Evolutionary conservation across 371 early-diverging fungal genomes (phyloP).

Genomic region (Syncephalastrum contaminatum): DNA sequence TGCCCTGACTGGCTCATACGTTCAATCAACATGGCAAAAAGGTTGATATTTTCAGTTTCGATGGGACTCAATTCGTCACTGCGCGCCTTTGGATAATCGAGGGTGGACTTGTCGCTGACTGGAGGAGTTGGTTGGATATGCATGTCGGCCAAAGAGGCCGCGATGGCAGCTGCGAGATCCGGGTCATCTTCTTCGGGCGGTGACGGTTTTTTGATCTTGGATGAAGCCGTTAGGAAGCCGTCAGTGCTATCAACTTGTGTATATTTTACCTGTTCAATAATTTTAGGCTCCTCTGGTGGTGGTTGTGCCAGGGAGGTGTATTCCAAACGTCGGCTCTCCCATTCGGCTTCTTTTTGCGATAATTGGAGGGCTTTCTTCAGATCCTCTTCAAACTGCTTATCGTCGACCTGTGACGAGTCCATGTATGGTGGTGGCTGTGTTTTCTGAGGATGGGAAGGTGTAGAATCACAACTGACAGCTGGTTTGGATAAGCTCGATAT

Average conservation of each 20-base stretch:
- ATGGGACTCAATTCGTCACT: conserved; percentile 46
- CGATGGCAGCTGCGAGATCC: conserved; percentile 90
- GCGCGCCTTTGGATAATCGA: conserved; percentile 11
- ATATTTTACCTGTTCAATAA: too few relatives aligned
- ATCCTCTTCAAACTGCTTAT: conserved; percentile 77
- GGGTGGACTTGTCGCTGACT: conserved; percentile 2
- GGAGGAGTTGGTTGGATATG: conserved; percentile 17
- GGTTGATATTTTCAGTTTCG: conserved; percentile 71
- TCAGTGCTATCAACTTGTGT: too few relatives aligned
- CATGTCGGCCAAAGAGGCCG: conserved; percentile 81
- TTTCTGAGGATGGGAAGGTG: too few relatives aligned
- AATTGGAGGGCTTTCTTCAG: conserved; percentile 84
- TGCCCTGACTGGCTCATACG: conserved; percentile 52
- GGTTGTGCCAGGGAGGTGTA: too few relatives aligned
- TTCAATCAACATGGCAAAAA: conserved; percentile 69
- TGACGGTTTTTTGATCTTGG: too few relatives aligned
- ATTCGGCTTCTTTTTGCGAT: conserved; percentile 74
- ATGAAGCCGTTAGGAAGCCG: too few relatives aligned
- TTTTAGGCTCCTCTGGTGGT: too few relatives aligned
- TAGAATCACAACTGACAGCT: too few relatives aligned
- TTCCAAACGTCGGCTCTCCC: conserved; percentile 6
- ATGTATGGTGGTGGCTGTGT: too few relatives aligned
- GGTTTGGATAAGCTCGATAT: too few relatives aligned
- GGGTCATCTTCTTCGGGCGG: conserved; percentile 73
- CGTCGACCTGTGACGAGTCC: conserved; percentile 6